Conservation (phyloP, 2,329 filamentous ascomycete species). For the Cercospora brassicicola region DNA sequence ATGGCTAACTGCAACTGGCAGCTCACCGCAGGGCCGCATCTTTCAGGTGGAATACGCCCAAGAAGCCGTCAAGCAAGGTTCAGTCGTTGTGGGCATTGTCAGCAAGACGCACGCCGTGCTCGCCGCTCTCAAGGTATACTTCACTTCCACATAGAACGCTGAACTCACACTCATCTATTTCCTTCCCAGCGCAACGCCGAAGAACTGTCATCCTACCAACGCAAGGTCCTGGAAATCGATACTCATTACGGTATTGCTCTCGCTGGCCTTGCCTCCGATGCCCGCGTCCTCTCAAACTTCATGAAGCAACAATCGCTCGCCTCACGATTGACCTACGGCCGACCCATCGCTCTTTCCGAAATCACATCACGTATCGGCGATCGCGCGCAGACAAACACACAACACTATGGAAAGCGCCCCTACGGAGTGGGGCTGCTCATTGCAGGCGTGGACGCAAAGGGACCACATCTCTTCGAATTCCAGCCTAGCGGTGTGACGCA, state of each 20-base stretch:
- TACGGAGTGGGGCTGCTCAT: conserved; percentile 94
- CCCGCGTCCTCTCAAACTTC: conserved; percentile 98
- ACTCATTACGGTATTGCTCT: conserved; percentile 94
- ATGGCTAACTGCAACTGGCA: conserved; percentile 42
- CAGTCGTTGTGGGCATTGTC: conserved; percentile 92
- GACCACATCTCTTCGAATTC: conserved; percentile 97
- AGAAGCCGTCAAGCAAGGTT: conserved; percentile 98
- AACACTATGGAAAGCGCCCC: conserved; percentile 92
- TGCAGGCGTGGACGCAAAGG: conserved; percentile 88
- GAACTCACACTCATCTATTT: background rate
- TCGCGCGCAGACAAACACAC: conserved; percentile 96
- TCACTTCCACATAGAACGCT: background rate
- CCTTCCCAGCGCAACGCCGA: conserved; percentile 82
- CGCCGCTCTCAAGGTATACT: conserved; percentile 84
- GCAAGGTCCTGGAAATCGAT: conserved; percentile 97
- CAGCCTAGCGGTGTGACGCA: conserved; percentile 94
- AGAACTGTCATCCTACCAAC: conserved; percentile 99
- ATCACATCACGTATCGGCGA: conserved; percentile 91
- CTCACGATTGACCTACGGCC: conserved; percentile 92
- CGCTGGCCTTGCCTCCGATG: conserved; percentile 93
- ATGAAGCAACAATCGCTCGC: conserved; percentile 99
- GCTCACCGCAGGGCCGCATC: conserved; percentile 97
- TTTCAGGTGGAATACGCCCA: conserved; percentile 99
- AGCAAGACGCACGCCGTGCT: conserved; percentile 98
- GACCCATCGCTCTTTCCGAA: conserved; percentile 83